Conservation (phyloP, 169 alveolate genomes). For the Babesia ovis region DNA sequence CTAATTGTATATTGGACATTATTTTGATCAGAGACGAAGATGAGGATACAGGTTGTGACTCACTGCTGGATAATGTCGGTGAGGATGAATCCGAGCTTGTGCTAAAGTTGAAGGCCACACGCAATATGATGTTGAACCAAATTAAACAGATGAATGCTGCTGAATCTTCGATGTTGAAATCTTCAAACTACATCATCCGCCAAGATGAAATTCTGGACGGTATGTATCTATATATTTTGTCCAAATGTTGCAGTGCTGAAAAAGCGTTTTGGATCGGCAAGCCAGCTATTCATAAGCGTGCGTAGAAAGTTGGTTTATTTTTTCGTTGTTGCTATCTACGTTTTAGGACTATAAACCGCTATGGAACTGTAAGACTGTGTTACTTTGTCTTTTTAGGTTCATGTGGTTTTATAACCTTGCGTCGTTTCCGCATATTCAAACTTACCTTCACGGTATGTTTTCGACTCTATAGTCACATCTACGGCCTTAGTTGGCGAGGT, state of each 20-base stretch:
- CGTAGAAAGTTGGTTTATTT: constrained; percentile 42
- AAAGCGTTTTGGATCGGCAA: constrained; percentile 46
- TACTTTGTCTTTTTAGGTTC: constrained; percentile 47
- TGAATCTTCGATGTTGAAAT: constrained; percentile 56
- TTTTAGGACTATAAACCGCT: constrained; percentile 57
- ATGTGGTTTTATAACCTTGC: constrained; percentile 53
- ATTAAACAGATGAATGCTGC: constrained; percentile 66
- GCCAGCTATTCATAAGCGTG: constrained; percentile 26
- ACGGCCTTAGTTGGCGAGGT: constrained; percentile 14
- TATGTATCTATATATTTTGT: neutral
- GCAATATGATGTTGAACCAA: constrained; percentile 66
- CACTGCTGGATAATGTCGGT: neutral
- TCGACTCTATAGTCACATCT: no score
- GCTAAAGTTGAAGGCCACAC: constrained; percentile 59
- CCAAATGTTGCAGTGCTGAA: constrained; percentile 22
- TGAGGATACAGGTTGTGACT: neutral
- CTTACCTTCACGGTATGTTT: constrained; percentile 30
- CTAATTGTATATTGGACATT: neutral
- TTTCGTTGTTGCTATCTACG: no score
- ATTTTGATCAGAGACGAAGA: constrained; percentile 17
- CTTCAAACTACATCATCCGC: constrained; percentile 52
- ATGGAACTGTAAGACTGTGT: constrained; percentile 63
- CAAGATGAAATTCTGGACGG: constrained; percentile 47
- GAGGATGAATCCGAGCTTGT: constrained; percentile 11
- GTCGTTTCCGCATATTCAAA: constrained; percentile 55